Evolutionary conservation across 176 grass and related monocot species (phyloP).

Genomic region (Triticum aestivum): IWGSC_CS_RefSeq_v2.1 NC_057796.1:19552581-19553080

Average conservation of each 20-base stretch:
- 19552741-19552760: too few relatives aligned
- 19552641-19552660: too few relatives aligned
- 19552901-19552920: neutral
- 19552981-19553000: neutral
- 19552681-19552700: too few relatives aligned
- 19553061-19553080: neutral
- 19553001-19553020: neutral
- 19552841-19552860: neutral
- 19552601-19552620: too few relatives aligned
- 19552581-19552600: too few relatives aligned
- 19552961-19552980: neutral
- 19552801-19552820: neutral
- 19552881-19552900: neutral
- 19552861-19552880: neutral
- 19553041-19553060: neutral
- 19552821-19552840: neutral
- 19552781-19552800: neutral
- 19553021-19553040: too few relatives aligned
- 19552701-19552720: too few relatives aligned
- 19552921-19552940: neutral
- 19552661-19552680: too few relatives aligned
- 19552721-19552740: too few relatives aligned
- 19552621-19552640: too few relatives aligned
- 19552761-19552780: neutral
- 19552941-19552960: neutral